These are phyloP conservation scores for Ceratobasidium sp. DNA, from an alignment of 1,284 basidiomycete species.

Conservation along the genomic window DNA sequence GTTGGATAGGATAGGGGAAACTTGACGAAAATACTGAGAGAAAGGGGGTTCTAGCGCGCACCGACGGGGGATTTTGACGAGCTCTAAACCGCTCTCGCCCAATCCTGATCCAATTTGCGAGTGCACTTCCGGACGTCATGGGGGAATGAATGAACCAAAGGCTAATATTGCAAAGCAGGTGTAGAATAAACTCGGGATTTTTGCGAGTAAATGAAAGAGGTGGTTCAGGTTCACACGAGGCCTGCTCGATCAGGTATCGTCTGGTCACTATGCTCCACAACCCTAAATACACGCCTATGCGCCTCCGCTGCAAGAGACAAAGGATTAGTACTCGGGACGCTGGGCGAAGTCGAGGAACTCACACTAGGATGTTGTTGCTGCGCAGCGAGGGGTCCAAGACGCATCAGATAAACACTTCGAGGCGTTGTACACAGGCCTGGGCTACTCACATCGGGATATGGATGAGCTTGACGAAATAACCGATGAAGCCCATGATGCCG, in stretches of 20 bases:
- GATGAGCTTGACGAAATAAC: constrained; percentile 94
- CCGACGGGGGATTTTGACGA: constrained; percentile 6
- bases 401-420: constrained; percentile 24
- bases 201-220: constrained; percentile 2
- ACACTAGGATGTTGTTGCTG: constrained; percentile 96
- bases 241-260: constrained; percentile 42
- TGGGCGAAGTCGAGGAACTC: constrained; percentile 57
- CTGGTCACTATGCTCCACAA: constrained; percentile 29
- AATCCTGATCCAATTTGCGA: too few relatives aligned
- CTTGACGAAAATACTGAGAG: constrained; percentile 16
- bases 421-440: constrained; percentile 18
- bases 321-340: constrained; percentile 41
- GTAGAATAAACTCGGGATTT: constrained; percentile 41
- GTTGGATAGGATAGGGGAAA: constrained; percentile 30
- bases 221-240: constrained; percentile 36
- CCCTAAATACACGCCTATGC: constrained; percentile 58
- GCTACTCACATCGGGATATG: constrained; percentile 91
- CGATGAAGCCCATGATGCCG: constrained; percentile 97
- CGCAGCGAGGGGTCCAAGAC: constrained; percentile 47
- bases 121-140: constrained; percentile 38
- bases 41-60: constrained; percentile 29
- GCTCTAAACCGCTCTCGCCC: constrained; percentile 3
- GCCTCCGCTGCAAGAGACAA: constrained; percentile 64
- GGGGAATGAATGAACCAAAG: constrained; percentile 17
- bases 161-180: constrained; percentile 38